These are phyloP conservation scores for Hirsutella thompsonii DNA, from an alignment of 2,329 filamentous ascomycete species.

Conservation along the genomic window DNA sequence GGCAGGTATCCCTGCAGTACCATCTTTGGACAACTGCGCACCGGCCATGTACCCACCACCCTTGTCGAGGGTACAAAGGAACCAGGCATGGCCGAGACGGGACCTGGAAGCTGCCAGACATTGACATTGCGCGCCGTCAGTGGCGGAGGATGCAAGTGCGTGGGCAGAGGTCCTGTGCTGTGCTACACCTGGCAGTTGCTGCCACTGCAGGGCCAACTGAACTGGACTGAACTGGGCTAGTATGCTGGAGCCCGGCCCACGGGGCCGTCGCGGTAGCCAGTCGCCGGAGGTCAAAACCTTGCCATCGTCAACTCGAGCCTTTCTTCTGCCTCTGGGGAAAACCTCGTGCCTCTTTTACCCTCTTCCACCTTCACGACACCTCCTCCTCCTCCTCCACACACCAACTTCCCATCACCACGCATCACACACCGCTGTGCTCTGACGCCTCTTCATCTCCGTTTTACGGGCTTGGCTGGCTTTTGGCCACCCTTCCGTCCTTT, in stretches of 20 bases:
- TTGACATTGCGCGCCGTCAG: too few species aligned
- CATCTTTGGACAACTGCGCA: too few species aligned
- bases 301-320: conserved; percentile 22
- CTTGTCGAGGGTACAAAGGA: too few species aligned
- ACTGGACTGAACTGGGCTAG: conserved; percentile 10
- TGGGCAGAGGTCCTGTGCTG: too few species aligned
- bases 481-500: conserved; percentile 14
- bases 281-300: conserved; percentile 20
- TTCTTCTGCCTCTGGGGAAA: conserved; percentile 24
- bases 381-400: conserved; percentile 9
- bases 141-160: too few species aligned
- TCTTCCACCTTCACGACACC: conserved; percentile 9
- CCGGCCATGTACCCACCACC: too few species aligned
- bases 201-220: background rate
- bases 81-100: too few species aligned
- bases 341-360: conserved; percentile 20
- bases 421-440: conserved; percentile 15
- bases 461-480: conserved; percentile 14
- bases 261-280: conserved; percentile 13
- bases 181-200: too few species aligned
- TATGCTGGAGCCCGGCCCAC: background rate
- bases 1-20: too few species aligned
- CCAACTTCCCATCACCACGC: conserved; percentile 10
- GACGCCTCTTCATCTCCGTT: conserved; percentile 17
- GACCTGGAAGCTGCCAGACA: too few species aligned